Evolutionary conservation across 305 asterid genomes (phyloP).

Genomic region (Plantago lanceolata): DNA sequence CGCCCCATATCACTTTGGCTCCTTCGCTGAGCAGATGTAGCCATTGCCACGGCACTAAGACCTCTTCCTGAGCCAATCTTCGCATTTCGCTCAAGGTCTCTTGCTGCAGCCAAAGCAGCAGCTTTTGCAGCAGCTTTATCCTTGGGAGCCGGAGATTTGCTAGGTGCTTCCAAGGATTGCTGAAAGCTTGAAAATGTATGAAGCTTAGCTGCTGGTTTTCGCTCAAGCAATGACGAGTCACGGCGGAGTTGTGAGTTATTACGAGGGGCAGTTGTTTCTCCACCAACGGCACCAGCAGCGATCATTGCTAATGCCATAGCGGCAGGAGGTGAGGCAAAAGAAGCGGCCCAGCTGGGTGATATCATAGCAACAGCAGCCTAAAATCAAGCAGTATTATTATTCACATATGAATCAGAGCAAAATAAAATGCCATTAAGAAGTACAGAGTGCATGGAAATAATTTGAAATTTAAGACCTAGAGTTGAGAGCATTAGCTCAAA

Average conservation of each 20-base stretch:
- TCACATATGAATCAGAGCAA: slow-evolving; percentile 20
- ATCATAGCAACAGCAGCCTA: slow-evolving; percentile 97
- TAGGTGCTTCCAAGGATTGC: slow-evolving; percentile 73
- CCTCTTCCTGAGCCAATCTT: slow-evolving; percentile 99
- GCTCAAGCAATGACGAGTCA: slow-evolving; percentile 87
- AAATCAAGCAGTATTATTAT: slow-evolving; percentile 21
- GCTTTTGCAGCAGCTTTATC: slow-evolving; percentile 99
- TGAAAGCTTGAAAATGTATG: slow-evolving; percentile 96
- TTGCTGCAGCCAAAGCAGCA: slow-evolving; percentile 99
- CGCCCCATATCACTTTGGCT: slow-evolving; percentile 78
- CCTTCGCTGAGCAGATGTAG: slow-evolving; percentile 90
- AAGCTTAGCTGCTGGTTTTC: slow-evolving; percentile 68
- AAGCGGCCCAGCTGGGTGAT: slow-evolving; percentile 99
- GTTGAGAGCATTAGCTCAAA: neutral
- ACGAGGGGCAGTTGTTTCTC: slow-evolving; percentile 65
- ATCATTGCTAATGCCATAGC: slow-evolving; percentile 98
- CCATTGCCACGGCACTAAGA: slow-evolving; percentile 99
- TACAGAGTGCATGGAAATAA: slow-evolving; percentile 12
- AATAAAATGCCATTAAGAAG: slow-evolving; percentile 12
- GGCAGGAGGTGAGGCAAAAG: slow-evolving; percentile 99
- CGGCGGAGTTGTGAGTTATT: slow-evolving; percentile 71
- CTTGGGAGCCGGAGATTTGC: slow-evolving; percentile 68
- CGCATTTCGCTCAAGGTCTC: slow-evolving; percentile 97
- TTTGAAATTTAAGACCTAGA: neutral
- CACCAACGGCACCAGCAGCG: slow-evolving; percentile 99